Percentiles rank a stretch among this genome's conserved stretches.
phyloP scores from a whole-genome alignment of 441 rosid genomes.

The Erodium moschatum region DNA sequence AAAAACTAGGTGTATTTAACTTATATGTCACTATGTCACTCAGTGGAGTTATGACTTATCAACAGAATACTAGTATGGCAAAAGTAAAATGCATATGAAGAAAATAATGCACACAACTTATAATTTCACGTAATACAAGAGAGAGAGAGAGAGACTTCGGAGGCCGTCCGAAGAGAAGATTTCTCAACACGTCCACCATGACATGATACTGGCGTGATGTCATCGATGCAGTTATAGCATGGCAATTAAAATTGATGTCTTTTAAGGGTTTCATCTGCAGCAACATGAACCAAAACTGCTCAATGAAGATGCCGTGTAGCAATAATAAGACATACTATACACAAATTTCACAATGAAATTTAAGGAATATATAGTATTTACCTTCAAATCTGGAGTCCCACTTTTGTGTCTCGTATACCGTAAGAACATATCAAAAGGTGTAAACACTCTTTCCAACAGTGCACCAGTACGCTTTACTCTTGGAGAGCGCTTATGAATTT shows the following conservation, averaged over 20 bases:
- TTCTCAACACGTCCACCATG: constrained; percentile 92
- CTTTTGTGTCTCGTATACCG: constrained; percentile 93
- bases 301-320: constrained; percentile 17
- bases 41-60: constrained; percentile 3
- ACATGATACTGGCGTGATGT: constrained; percentile 98
- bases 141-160: constrained; percentile 59
- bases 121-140: constrained; percentile 12
- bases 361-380: constrained; percentile 22
- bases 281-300: constrained; percentile 19
- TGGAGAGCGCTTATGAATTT: constrained; percentile 70
- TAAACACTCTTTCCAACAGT: constrained; percentile 88
- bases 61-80: constrained; percentile 5
- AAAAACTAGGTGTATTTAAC: background rate
- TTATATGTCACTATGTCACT: background rate
- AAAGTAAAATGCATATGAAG: background rate
- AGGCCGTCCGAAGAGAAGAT: constrained; percentile 93
- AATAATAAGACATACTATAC: background rate
- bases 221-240: constrained; percentile 86
- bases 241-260: constrained; percentile 87
- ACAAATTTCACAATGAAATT: background rate
- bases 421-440: constrained; percentile 97
- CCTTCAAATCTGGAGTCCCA: constrained; percentile 91
- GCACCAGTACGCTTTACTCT: constrained; percentile 97
- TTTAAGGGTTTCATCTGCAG: constrained; percentile 93
- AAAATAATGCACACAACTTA: constrained; percentile 7